Evolutionary conservation across 176 grass and related monocot genomes (phyloP), one percentile per base, ranked within the genome.

Genomic region (Aegilops tauschii): DNA sequence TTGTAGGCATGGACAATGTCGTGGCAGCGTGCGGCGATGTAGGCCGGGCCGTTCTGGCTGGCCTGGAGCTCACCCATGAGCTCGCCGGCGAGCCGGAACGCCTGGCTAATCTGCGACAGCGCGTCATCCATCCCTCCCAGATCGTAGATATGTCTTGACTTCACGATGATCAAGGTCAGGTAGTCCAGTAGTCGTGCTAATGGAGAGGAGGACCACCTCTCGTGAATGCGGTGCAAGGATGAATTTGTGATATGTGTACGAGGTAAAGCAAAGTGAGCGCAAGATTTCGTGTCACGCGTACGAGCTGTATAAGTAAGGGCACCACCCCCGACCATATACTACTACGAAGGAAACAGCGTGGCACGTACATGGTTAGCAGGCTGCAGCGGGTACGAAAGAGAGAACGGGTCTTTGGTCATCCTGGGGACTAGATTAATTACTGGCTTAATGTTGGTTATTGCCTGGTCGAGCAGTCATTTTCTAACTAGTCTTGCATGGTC

Each of bases 391-490:
- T 64, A 71, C 73, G 75, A 83, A 36, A 87, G 80, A 13, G 12
- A 59, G 85, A 91, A 91, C 69, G 54, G 70, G 86, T 91, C 82
- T 16, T 65, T 65, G 90, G 82, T 88, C 77, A 23, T 65, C 61
- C 13, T 7, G 47, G 17, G 75, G 72, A 52, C 63, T 63, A 42
- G 21, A 7, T 76, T 76, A 29, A 34, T 47, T 64, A 31, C n/a
- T 35, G 11, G 29, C 21, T 73, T 66, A 77, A 27, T 81, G 18
- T 50, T 80, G 18, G 23, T 47, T 50, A 45, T 32, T 69, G 84
- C 47, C 75, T 82, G 74, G 86, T 90, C 84, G 62, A 32, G 85
- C 84, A 32, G 45, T 76, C 89, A 87, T 36, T 80, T 80, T 84
- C 85, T 91, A 68, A 64, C 81, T 31, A 20, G 67, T 80, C 76